Conservation (phyloP, 345 rosid species). For the Syzygium jambos region DNA sequence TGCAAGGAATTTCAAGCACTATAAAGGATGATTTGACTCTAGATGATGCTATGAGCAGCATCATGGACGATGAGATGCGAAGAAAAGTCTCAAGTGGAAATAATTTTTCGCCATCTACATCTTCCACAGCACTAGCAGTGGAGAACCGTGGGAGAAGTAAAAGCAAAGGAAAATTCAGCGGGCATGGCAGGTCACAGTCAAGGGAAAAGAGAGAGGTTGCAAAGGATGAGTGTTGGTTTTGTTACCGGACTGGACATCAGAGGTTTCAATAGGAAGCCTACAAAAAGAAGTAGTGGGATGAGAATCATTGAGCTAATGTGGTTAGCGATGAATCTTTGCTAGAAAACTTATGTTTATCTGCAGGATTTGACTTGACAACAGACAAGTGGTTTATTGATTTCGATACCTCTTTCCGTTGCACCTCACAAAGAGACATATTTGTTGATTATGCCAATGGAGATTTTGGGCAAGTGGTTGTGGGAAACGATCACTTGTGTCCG, state of each 20-base stretch:
- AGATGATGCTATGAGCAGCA: too few species aligned
- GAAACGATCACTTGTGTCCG: rapidly evolving
- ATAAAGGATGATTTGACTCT: too few species aligned
- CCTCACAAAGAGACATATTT: background rate
- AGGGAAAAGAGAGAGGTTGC: background rate
- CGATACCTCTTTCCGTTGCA: rapidly evolving
- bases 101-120: background rate
- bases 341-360: background rate
- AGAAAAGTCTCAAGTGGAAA: background rate
- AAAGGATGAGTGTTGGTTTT: too few species aligned
- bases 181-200: background rate
- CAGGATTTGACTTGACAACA: background rate
- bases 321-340: background rate
- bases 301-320: background rate
- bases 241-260: rapidly evolving
- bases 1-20: background rate
- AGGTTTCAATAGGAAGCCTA: background rate
- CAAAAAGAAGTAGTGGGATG: background rate
- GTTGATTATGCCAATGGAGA: background rate
- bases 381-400: too few species aligned
- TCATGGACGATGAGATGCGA: background rate
- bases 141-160: background rate
- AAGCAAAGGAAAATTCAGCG: background rate
- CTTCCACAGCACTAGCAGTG: background rate
- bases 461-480: background rate